Evolutionary conservation across 2,329 filamentous ascomycete species (phyloP).

Genomic region (Xylariaceae sp.): DNA sequence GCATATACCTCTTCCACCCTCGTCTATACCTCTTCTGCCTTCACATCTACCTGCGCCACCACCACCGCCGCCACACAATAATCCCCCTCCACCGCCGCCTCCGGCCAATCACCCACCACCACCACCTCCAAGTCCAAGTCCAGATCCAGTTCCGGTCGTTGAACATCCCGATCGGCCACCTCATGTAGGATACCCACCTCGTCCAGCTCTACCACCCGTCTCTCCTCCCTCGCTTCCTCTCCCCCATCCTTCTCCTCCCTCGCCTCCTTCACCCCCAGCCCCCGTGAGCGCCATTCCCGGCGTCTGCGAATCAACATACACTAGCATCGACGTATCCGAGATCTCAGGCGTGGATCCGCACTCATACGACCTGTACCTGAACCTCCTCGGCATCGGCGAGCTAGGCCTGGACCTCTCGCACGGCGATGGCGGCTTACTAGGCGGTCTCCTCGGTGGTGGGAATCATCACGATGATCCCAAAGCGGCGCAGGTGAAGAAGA

Average conservation of each 20-base stretch:
- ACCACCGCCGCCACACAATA: too few species aligned
- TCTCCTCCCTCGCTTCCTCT: not conserved
- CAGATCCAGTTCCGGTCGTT: too few species aligned
- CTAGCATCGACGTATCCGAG: slow-evolving; percentile 32
- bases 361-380: slow-evolving; percentile 32
- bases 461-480: not conserved
- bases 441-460: too few species aligned
- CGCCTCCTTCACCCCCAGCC: slow-evolving; percentile 1
- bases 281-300: slow-evolving; percentile 4
- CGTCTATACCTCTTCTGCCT: not conserved
- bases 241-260: not conserved
- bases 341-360: slow-evolving; percentile 29
- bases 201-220: not conserved
- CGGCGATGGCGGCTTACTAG: slow-evolving; percentile 4
- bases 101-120: not conserved
- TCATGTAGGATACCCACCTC: too few species aligned
- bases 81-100: not conserved
- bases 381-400: slow-evolving; percentile 27
- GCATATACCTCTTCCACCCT: not conserved
- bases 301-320: slow-evolving; percentile 31
- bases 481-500: too few species aligned
- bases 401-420: too few species aligned
- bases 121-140: too few species aligned
- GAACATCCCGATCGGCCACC: too few species aligned
- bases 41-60: not conserved